These are phyloP conservation scores for Tilletia setariae DNA, from an alignment of 1,284 basidiomycete species.

Conservation along the genomic window DNA sequence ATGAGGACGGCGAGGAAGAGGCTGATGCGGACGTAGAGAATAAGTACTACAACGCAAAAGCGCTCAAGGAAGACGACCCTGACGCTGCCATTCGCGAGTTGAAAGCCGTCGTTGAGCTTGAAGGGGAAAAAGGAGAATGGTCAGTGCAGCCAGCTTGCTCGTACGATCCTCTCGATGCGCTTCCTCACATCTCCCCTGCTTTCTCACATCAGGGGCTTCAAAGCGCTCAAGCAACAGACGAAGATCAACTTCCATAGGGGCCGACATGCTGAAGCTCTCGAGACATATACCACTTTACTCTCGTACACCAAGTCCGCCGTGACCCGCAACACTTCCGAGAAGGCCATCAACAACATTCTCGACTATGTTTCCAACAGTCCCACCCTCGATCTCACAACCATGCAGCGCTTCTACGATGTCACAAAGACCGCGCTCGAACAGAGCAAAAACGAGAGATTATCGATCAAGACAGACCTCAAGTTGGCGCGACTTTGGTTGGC, in stretches of 20 bases:
- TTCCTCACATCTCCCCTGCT: neutral
- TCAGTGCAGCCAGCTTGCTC: neutral
- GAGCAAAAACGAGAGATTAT: constrained; percentile 93
- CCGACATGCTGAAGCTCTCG: constrained; percentile 76
- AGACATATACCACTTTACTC: constrained; percentile 78
- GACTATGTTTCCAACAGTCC: constrained; percentile 81
- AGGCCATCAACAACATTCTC: constrained; percentile 95
- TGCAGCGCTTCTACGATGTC: constrained; percentile 91
- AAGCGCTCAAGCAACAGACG: constrained; percentile 94
- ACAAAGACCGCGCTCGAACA: constrained; percentile 86
- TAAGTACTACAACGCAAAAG: constrained; percentile 96
- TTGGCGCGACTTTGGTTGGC: constrained; percentile 96
- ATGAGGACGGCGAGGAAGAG: constrained; percentile 61
- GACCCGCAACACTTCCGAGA: constrained; percentile 63
- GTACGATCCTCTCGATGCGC: neutral
- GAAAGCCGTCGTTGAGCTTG: constrained; percentile 77
- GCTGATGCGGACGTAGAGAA: constrained; percentile 94
- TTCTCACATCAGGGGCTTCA: constrained; percentile 75
- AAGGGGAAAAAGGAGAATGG: constrained; percentile 83
- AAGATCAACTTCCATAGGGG: constrained; percentile 82
- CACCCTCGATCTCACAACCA: constrained; percentile 72
- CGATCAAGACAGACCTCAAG: constrained; percentile 93
- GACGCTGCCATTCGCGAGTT: constrained; percentile 85
- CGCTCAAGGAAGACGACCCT: constrained; percentile 84
- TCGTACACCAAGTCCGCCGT: constrained; percentile 67